Conservation (phyloP, 2,329 filamentous ascomycete species). For the Pseudogymnoascus sp. region DNA sequence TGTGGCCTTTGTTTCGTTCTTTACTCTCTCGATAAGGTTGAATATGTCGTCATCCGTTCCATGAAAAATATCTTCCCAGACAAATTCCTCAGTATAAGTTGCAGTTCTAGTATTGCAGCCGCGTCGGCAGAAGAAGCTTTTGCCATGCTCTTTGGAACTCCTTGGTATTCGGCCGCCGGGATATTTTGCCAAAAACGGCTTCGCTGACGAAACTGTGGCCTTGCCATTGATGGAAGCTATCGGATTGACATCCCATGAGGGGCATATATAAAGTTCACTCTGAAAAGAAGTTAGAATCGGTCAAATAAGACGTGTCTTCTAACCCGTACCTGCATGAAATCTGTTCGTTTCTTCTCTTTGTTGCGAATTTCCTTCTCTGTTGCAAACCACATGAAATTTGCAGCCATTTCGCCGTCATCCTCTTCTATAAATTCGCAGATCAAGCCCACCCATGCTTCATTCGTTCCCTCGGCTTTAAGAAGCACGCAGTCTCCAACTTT, state of each 20-base stretch:
- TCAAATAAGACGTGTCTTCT: neutral
- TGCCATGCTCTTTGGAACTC: slow-evolving; percentile 67
- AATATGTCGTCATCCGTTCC: slow-evolving; percentile 23
- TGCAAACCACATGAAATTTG: slow-evolving; percentile 93
- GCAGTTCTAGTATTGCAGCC: slow-evolving; percentile 85
- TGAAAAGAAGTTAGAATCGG: slow-evolving; percentile 30
- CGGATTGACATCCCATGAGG: slow-evolving; percentile 80
- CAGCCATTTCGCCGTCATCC: slow-evolving; percentile 68
- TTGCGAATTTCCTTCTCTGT: slow-evolving; percentile 84
- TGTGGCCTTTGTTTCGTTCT: slow-evolving; percentile 65
- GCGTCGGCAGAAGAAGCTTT: slow-evolving; percentile 81
- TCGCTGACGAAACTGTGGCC: slow-evolving; percentile 68
- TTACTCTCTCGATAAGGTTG: slow-evolving; percentile 38
- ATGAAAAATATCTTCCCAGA: slow-evolving; percentile 79
- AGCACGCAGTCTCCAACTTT: slow-evolving; percentile 75
- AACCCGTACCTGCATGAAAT: slow-evolving; percentile 58
- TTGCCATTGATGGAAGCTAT: slow-evolving; percentile 86
- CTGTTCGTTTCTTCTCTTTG: slow-evolving; percentile 70
- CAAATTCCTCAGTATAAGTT: slow-evolving; percentile 85
- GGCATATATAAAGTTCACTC: slow-evolving; percentile 89
- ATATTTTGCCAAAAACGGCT: slow-evolving; percentile 59
- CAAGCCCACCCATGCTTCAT: slow-evolving; percentile 88
- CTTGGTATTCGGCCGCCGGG: slow-evolving; percentile 70
- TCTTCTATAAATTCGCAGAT: slow-evolving; percentile 74
- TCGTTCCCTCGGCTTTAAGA: slow-evolving; percentile 77